Evolutionary conservation across 192 early-diverging fungal genomes (phyloP).

Genomic region (Allomyces macrogynus): DNA sequence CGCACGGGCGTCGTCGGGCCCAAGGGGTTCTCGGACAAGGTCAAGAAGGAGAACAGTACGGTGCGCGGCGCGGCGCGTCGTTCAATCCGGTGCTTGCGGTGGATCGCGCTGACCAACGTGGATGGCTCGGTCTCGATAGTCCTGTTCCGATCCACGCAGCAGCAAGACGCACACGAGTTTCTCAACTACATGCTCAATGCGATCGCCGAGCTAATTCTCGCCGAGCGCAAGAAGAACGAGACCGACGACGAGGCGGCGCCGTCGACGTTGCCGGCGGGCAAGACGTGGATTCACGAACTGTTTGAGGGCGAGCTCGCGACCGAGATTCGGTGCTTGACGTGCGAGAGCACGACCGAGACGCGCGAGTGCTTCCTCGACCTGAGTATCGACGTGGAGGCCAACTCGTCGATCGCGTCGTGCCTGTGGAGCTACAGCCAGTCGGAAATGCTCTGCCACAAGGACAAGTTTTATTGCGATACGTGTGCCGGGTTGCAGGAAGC

Average conservation of each 20-base stretch:
- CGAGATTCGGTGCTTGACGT: constrained; percentile 91
- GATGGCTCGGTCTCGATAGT: not conserved
- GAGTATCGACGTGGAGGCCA: constrained; percentile 87
- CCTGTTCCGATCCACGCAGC: constrained; percentile 75
- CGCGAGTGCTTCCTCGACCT: constrained; percentile 82
- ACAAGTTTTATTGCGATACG: constrained; percentile 95
- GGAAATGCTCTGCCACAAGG: constrained; percentile 83
- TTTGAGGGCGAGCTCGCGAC: constrained; percentile 91
- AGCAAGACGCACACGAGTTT: constrained; percentile 98
- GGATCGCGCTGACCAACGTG: no score
- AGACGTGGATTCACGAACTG: constrained; percentile 84
- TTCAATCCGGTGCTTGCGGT: no score
- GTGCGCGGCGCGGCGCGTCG: not conserved
- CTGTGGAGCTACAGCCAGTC: constrained; percentile 88
- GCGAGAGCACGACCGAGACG: constrained; percentile 39
- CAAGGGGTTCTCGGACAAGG: constrained; percentile 59
- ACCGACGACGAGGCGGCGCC: not conserved
- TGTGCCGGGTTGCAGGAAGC: constrained; percentile 93
- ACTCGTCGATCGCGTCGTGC: constrained; percentile 84
- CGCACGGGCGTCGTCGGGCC: constrained; percentile 67
- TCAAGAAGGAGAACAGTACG: constrained; percentile 83
- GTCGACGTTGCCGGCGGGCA: not conserved
- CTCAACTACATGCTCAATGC: constrained; percentile 84
- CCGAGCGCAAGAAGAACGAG: constrained; percentile 8
- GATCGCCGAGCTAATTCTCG: constrained; percentile 55